phyloP scores from a whole-genome alignment of 495 filamentous ascomycete genomes.

The Neurospora africana region DNA sequence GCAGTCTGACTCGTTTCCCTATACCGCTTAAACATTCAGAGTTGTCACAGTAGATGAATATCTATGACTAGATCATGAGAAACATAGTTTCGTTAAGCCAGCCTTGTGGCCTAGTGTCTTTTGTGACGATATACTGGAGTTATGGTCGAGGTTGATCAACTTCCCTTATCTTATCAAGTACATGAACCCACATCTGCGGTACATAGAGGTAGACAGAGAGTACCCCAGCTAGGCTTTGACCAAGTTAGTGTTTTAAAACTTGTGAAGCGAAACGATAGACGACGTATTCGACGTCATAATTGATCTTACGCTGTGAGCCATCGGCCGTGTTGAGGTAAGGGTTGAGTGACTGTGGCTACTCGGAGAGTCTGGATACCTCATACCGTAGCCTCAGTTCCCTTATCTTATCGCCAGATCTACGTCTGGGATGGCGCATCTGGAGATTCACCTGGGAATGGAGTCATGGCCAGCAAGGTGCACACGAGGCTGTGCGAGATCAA shows the following conservation, averaged over 20 bases:
- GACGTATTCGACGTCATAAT: background rate
- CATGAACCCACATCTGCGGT: background rate
- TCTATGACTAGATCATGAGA: background rate
- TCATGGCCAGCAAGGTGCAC: background rate
- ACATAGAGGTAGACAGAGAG: background rate
- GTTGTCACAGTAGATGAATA: background rate
- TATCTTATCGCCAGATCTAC: background rate
- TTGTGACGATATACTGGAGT: background rate
- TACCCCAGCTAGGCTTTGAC: background rate
- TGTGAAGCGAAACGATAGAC: background rate
- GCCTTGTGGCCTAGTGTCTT: background rate
- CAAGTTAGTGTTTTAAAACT: background rate
- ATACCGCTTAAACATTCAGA: background rate
- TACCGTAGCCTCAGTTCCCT: background rate
- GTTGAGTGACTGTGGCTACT: background rate
- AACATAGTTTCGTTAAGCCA: background rate
- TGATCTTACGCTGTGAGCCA: background rate
- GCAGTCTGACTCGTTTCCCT: background rate
- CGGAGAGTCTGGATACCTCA: background rate
- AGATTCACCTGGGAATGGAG: background rate
- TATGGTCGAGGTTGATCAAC: background rate
- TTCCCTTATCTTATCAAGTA: background rate
- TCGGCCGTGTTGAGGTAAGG: background rate
- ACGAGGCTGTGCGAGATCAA: background rate
- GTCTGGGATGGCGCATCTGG: background rate